Evolutionary conservation across 2,329 filamentous ascomycete genomes (phyloP), one percentile per base, ranked within the genome.

Genomic region (Neofusicoccum umdonicola): DNA sequence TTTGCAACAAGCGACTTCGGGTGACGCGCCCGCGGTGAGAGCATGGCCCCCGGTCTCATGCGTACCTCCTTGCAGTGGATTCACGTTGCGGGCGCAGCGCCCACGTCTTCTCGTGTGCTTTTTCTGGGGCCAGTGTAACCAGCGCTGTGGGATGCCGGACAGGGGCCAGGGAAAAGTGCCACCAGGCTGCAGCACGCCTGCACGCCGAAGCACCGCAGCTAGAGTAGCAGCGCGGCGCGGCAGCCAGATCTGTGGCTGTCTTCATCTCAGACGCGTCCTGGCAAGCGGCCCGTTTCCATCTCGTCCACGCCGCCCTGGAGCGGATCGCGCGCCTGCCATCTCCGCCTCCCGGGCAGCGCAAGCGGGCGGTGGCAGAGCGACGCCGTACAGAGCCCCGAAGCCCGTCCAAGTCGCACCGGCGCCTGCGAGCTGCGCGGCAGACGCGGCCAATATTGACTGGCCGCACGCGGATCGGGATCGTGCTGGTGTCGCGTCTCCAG

Each of bases 51-150:
- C 54, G 39, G 48, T 63, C 60, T n/a, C 31, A 15, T 35, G 27
- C 44, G 50, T 34, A 42, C 11, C 41, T 56, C 62, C 62, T 63
- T 48, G 42, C 62, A 47, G 62, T 37, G 34, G 27, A 57, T 9
- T 39, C 50, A 57, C 62, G 61, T 52, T 47, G 27, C 39, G 39
- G 52, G 54, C 39, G 54, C 47, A 22, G 37, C 48, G 45, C 35
- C 22, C 27, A 37, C 37, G 37, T 45, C 37, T 27, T 56, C n/a
- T 15, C 56, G 56, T 9, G 61, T 44, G 48, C 39, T 45, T 42
- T 56, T 27, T 48, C 17, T 35, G 42, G 39, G 42, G 62, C 31
- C 50, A 48, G 62, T 63, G 62, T 50, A 39, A 63, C 62, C 51
- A 31, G n/a, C 12, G 12, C 17, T 27, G 62, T 63, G 34, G 50